phyloP scores from a whole-genome alignment of 805 yeast genomes.

The Cyberlindnera xishuangbannaensis region DNA sequence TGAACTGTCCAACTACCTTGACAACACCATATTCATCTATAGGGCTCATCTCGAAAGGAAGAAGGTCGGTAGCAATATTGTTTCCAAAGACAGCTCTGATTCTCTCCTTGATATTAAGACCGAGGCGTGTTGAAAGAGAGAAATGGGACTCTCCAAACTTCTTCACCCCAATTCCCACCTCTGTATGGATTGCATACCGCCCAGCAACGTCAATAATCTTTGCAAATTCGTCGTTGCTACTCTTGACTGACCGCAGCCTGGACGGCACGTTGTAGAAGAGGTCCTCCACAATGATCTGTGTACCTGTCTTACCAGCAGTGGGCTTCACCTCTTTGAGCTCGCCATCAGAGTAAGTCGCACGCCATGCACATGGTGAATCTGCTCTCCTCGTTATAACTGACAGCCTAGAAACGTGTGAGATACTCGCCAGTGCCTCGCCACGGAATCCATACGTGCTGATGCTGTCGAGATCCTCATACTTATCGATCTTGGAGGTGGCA shows the following conservation, averaged over 20 bases:
- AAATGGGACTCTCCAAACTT: constrained; percentile 71
- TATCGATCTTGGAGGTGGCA: constrained; percentile 78
- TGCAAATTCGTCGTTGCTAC: constrained; percentile 67
- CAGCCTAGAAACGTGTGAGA: constrained; percentile 82
- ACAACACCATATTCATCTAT: constrained; percentile 43
- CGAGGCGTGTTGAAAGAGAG: constrained; percentile 53
- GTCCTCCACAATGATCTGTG: constrained; percentile 81
- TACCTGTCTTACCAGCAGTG: constrained; percentile 83
- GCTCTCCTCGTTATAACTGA: constrained; percentile 71
- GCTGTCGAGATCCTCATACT: constrained; percentile 67
- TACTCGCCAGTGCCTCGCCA: constrained; percentile 94
- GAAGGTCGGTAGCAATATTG: constrained; percentile 56
- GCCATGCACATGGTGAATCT: constrained; percentile 63
- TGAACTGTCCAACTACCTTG: constrained; percentile 51
- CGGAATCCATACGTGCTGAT: constrained; percentile 88
- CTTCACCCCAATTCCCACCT: constrained; percentile 74
- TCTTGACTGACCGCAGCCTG: constrained; percentile 58
- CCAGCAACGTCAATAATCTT: constrained; percentile 79
- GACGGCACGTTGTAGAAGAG: constrained; percentile 85
- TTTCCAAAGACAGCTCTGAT: constrained; percentile 72
- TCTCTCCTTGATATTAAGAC: constrained; percentile 51
- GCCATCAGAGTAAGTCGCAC: constrained; percentile 64
- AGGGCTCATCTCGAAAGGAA: constrained; percentile 37
- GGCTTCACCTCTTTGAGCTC: constrained; percentile 47
- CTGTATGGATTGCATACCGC: constrained; percentile 69